phyloP scores from a whole-genome alignment of 352 stramenopile genomes.

The Phytophthora crassamura region DNA sequence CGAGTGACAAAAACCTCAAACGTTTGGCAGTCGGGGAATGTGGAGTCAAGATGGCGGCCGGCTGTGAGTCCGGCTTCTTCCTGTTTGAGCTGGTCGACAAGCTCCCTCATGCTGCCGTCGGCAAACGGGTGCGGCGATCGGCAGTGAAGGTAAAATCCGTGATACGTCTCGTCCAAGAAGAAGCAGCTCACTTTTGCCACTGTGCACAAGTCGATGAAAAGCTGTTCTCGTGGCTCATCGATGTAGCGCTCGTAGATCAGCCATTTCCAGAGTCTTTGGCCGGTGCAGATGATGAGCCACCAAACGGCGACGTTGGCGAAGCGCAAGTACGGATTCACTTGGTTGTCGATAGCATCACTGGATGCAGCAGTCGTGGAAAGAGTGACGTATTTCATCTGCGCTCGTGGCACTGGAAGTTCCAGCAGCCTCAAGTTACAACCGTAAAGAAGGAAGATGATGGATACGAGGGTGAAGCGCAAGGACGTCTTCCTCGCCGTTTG shows the following conservation, averaged over 20 bases:
- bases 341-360: slow-evolving; percentile 22
- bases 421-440: slow-evolving; percentile 61
- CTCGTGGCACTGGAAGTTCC: slow-evolving; percentile 58
- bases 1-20: slow-evolving; percentile 94
- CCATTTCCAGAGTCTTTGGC: slow-evolving; percentile 91
- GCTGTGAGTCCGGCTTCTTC: slow-evolving; percentile 89
- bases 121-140: slow-evolving; percentile 93
- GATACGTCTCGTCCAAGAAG: slow-evolving; percentile 92
- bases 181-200: slow-evolving; percentile 94
- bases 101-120: slow-evolving; percentile 93
- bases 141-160: slow-evolving; percentile 96
- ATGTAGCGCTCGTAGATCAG: slow-evolving; percentile 87
- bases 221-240: slow-evolving; percentile 63
- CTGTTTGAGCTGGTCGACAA: slow-evolving; percentile 91
- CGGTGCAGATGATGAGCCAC: slow-evolving; percentile 76
- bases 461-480: slow-evolving; percentile 83
- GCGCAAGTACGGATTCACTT: slow-evolving; percentile 87
- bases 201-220: slow-evolving; percentile 96
- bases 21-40: slow-evolving; percentile 83
- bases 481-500: slow-evolving; percentile 85
- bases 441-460: slow-evolving; percentile 90
- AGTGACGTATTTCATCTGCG: slow-evolving; percentile 57
- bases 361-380: slow-evolving; percentile 31
- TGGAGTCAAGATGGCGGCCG: slow-evolving; percentile 84
- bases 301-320: slow-evolving; percentile 91